Percentiles rank a stretch among this genome's conserved stretches.
Evolutionary conservation across 441 rosid species (phyloP).

Genomic region (Aquilaria agallochum): DNA sequence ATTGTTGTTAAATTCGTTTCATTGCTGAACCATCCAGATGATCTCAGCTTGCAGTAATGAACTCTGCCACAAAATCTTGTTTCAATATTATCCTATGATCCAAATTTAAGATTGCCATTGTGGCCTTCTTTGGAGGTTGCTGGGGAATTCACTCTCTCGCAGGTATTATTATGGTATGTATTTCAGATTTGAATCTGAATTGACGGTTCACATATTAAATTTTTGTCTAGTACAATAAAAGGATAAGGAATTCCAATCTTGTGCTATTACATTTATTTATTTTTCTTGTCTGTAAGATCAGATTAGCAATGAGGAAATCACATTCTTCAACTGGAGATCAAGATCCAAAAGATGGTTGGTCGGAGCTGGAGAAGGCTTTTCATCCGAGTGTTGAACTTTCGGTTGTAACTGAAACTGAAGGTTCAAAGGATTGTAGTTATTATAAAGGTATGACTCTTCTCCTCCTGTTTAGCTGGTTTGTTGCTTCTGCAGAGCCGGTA

Average conservation of each 20-base stretch:
- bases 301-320: slow-evolving; percentile 93
- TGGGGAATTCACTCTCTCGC: slow-evolving; percentile 70
- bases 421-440: slow-evolving; percentile 87
- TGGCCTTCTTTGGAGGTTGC: slow-evolving; percentile 96
- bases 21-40: slow-evolving; percentile 93
- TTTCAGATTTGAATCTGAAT: too few relatives aligned
- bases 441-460: slow-evolving; percentile 54
- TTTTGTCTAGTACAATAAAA: neutral
- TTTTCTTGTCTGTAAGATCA: slow-evolving; percentile 25
- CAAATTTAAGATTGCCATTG: slow-evolving; percentile 84
- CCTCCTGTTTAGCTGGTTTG: too few relatives aligned
- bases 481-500: too few relatives aligned
- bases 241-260: neutral
- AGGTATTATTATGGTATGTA: slow-evolving; percentile 76
- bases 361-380: slow-evolving; percentile 77
- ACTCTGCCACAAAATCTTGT: slow-evolving; percentile 70
- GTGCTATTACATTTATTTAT: slow-evolving; percentile 6
- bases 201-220: too few relatives aligned
- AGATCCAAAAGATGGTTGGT: slow-evolving; percentile 73
- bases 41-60: slow-evolving; percentile 90
- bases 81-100: slow-evolving; percentile 86
- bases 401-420: slow-evolving; percentile 66
- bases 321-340: slow-evolving; percentile 81
- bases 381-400: slow-evolving; percentile 83
- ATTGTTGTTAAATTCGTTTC: slow-evolving; percentile 93